Evolutionary conservation across 2,329 filamentous ascomycete species (phyloP), one percentile per base, ranked within the genome.

Genomic region (Colletotrichum melonis): DNA sequence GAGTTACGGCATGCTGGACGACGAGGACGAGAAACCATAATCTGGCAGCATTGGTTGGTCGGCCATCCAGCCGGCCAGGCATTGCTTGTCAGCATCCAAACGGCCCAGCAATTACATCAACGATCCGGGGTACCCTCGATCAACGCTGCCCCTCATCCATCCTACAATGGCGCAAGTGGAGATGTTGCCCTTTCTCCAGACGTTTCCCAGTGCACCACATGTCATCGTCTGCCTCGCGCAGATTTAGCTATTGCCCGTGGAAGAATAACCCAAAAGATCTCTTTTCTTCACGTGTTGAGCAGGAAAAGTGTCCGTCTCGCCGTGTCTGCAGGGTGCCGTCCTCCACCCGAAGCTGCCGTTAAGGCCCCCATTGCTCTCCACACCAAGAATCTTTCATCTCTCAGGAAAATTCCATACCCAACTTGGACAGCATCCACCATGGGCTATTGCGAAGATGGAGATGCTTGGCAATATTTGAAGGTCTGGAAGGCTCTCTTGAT

Each of bases 91-190:
- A 69, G 63, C 54, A 32, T 70, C 60, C 55, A 70, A 32, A n/a
- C 26, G 67, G 46, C 67, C 67, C 56, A 71, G 60, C 49, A 19
- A 73, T 73, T 73, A 71, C 71, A 73, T 73, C 71, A 73, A 73
- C 14, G 55, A 71, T 73, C 71, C 35, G 67, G 70, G 70, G 71
- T 73, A 70, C 71, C 64, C 65, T 72, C 69, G 69, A 72, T 69
- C 62, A 65, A 19, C 46, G 57, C 52, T 69, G 65, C 69, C 64
- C 71, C 70, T 70, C 65, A 58, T 54, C 28, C 57, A 58, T 58
- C 56, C 64, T 68, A 46, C 42, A 42, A 42, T 58, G 63, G 35
- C 28, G 19, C 42, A 49, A 42, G 70, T 69, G 70, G 66, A 69
- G 70, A 69, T 46, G 32, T 30, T 30, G 42, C 58, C 24, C 12